Conservation (phyloP, 1,284 basidiomycete genomes). For the Microstroma glucosiphilum region DNA sequence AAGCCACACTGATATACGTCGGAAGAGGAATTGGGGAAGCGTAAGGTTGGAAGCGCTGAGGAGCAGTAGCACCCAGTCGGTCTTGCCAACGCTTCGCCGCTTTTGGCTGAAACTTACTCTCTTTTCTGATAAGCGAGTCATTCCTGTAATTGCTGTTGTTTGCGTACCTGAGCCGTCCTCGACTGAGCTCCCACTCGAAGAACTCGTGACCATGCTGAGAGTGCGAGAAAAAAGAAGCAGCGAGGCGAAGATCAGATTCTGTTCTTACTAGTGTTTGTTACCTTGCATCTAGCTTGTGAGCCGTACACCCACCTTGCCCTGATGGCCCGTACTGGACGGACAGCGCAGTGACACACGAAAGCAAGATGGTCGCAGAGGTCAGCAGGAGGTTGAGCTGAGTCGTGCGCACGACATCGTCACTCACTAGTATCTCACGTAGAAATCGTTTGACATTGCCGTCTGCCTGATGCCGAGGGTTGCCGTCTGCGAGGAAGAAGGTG, state of each 20-base stretch:
- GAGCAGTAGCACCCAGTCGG: not conserved
- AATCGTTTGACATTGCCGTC: constrained; percentile 33
- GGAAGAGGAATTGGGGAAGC: not conserved
- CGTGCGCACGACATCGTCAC: constrained; percentile 6
- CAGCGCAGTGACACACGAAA: not conserved
- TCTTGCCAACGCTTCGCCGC: no score
- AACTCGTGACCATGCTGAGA: constrained; percentile 57
- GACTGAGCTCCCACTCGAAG: constrained; percentile 94
- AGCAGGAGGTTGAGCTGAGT: not conserved
- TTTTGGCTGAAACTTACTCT: constrained; percentile 62
- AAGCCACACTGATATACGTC: constrained; percentile 72
- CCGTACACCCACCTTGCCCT: constrained; percentile 19
- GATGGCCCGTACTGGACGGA: constrained; percentile 38
- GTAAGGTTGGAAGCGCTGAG: not conserved
- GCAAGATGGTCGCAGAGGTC: not conserved
- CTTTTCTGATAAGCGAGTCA: constrained; percentile 93
- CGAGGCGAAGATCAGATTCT: not conserved
- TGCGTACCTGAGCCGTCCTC: constrained; percentile 90
- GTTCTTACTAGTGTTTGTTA: not conserved
- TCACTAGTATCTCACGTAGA: constrained; percentile 50
- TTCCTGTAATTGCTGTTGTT: constrained; percentile 99
- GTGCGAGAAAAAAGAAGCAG: not conserved
- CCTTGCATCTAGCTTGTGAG: not conserved
- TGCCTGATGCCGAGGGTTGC: not conserved
- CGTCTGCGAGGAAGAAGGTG: no score